Percentiles rank a stretch among this genome's conserved stretches.
phyloP scores from a whole-genome alignment of 768 basidiomycete genomes.

The Leccinum truebloodii region DNA sequence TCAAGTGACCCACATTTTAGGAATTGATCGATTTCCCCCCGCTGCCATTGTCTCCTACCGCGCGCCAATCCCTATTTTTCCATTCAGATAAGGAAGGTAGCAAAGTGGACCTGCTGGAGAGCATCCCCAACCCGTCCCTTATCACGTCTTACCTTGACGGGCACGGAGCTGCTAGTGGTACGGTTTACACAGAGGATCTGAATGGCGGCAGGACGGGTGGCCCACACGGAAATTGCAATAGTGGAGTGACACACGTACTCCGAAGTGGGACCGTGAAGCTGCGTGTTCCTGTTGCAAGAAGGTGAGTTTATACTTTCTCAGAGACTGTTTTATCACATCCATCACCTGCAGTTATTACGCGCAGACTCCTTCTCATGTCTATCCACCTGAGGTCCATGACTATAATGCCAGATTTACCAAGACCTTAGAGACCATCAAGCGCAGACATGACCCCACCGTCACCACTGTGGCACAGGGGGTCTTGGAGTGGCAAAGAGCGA shows the following conservation, averaged over 20 bases:
- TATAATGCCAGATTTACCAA: conserved; percentile 93
- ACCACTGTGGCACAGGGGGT: conserved; percentile 97
- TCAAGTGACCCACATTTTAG: conserved; percentile 39
- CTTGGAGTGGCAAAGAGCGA: conserved; percentile 86
- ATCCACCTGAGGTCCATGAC: conserved; percentile 92
- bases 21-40: conserved; percentile 88
- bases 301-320: conserved; percentile 43
- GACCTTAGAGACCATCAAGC: conserved; percentile 85
- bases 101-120: conserved; percentile 60
- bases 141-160: conserved; percentile 35
- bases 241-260: conserved; percentile 32
- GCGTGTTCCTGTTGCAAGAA: conserved; percentile 81
- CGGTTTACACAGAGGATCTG: conserved; percentile 5
- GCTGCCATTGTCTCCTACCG: conserved; percentile 63
- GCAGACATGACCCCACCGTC: conserved; percentile 94
- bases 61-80: conserved; percentile 65
- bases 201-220: conserved; percentile 6
- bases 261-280: conserved; percentile 61
- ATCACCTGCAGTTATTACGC: conserved; percentile 74
- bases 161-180: conserved; percentile 26
- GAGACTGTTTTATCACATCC: conserved; percentile 5
- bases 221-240: conserved; percentile 28
- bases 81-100: conserved; percentile 36
- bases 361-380: conserved; percentile 63
- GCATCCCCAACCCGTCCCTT: conserved; percentile 78